phyloP scores from a whole-genome alignment of 495 filamentous ascomycete genomes.

The Aspergillus leporis region DNA sequence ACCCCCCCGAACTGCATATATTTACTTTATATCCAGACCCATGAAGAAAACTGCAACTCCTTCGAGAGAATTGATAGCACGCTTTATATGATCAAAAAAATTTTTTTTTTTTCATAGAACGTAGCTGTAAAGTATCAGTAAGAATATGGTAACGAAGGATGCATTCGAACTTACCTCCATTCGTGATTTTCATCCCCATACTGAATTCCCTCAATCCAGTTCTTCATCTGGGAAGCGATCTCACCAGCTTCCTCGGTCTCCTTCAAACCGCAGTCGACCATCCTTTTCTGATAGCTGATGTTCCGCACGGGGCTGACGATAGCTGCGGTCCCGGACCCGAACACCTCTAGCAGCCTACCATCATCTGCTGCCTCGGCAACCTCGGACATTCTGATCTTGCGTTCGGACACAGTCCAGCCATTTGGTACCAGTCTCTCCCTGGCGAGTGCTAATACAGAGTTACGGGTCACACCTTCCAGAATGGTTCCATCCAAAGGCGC shows the following conservation, averaged over 20 bases:
- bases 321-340: slow-evolving; percentile 88
- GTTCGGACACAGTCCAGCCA: slow-evolving; percentile 86
- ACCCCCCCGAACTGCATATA: not conserved
- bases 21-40: not conserved
- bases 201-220: slow-evolving; percentile 92
- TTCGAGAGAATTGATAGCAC: not conserved
- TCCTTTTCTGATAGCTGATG: slow-evolving; percentile 79
- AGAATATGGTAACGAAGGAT: not conserved
- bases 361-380: slow-evolving; percentile 77
- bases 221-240: slow-evolving; percentile 82
- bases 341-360: slow-evolving; percentile 86
- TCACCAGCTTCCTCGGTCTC: slow-evolving; percentile 83
- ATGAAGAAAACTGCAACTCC: not conserved
- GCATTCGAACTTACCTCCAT: slow-evolving; percentile 31
- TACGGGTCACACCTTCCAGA: slow-evolving; percentile 88
- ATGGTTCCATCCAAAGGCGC: slow-evolving; percentile 97
- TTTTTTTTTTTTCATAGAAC: not conserved
- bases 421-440: slow-evolving; percentile 77
- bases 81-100: not conserved
- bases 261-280: slow-evolving; percentile 76
- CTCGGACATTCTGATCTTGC: slow-evolving; percentile 86
- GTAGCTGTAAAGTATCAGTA: not conserved
- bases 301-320: slow-evolving; percentile 72
- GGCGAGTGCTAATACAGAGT: slow-evolving; percentile 81
- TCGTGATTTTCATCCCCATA: slow-evolving; percentile 89